Evolutionary conservation across 192 early-diverging fungal species (phyloP).

Genomic region (Phycomyces blakesleeanus): DNA sequence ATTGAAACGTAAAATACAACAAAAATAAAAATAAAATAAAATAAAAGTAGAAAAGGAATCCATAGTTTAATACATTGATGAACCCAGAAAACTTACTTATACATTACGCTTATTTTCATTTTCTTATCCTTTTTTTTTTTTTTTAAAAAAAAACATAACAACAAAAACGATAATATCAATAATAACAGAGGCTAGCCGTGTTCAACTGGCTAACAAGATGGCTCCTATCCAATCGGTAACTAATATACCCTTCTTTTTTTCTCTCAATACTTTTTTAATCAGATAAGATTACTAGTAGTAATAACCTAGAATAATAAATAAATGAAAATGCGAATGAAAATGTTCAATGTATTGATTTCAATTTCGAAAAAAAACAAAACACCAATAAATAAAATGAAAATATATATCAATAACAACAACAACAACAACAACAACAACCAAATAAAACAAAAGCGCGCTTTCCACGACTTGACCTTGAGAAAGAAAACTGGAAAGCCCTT

Average conservation of each 20-base stretch:
- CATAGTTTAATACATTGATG: not conserved
- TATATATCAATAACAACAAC: not conserved
- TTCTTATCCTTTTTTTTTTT: conserved; percentile 1
- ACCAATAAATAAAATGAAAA: not conserved
- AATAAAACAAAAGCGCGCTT: conserved; percentile 20
- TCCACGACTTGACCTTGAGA: conserved; percentile 53
- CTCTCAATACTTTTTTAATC: too few species aligned
- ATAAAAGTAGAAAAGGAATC: too few species aligned
- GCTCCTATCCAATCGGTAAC: too few species aligned
- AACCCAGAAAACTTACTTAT: not conserved
- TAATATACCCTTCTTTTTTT: too few species aligned
- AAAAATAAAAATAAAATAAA: too few species aligned
- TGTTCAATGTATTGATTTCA: too few species aligned
- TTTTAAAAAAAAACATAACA: not conserved
- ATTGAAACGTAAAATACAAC: conserved; percentile 11
- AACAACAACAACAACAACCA: too few species aligned
- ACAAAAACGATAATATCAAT: not conserved
- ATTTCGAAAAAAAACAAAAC: too few species aligned
- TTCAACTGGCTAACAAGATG: not conserved
- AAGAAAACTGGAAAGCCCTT: conserved; percentile 54
- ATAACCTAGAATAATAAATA: too few species aligned
- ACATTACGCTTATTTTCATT: not conserved
- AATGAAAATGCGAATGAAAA: too few species aligned
- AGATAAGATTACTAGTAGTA: too few species aligned
- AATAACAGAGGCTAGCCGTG: conserved; percentile 13